Evolutionary conservation across 768 basidiomycete genomes (phyloP).

Genomic region (Pleurotus salmoneostramineus): DNA sequence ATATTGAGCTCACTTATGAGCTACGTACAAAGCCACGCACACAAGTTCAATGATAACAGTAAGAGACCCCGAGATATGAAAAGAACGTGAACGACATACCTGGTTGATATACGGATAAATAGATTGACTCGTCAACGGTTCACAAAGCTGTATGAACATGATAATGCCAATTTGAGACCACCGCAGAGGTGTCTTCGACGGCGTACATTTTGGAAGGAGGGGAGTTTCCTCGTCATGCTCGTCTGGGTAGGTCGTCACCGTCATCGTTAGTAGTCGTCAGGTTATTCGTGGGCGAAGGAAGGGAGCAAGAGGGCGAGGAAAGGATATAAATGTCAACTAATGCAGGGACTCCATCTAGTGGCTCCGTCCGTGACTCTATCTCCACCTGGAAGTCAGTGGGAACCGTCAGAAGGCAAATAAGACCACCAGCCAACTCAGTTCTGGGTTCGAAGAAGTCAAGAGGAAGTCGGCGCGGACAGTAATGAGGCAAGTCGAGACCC

Average conservation of each 20-base stretch:
- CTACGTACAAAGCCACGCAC: conserved; percentile 29
- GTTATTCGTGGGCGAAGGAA: not conserved
- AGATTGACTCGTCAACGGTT: conserved; percentile 44
- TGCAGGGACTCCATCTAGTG: not conserved
- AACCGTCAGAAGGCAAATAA: no score
- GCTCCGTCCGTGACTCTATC: conserved; percentile 1
- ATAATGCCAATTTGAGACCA: conserved; percentile 45
- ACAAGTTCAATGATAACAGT: not conserved
- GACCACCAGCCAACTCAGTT: no score
- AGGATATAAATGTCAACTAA: not conserved
- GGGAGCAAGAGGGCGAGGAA: not conserved
- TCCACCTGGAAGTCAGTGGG: not conserved
- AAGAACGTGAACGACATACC: conserved; percentile 14
- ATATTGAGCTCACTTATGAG: conserved; percentile 58
- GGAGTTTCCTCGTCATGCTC: not conserved
- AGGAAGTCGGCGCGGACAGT: no score
- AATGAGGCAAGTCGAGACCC: no score
- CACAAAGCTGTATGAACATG: conserved; percentile 47
- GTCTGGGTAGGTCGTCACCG: not conserved
- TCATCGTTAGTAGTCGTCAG: not conserved
- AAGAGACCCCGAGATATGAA: not conserved
- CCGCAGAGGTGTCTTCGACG: conserved; percentile 38
- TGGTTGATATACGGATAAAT: conserved; percentile 65
- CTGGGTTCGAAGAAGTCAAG: no score
- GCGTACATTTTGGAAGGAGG: not conserved